Evolutionary conservation across 2,329 filamentous ascomycete genomes (phyloP).

Genomic region (Phoma sp.): DNA sequence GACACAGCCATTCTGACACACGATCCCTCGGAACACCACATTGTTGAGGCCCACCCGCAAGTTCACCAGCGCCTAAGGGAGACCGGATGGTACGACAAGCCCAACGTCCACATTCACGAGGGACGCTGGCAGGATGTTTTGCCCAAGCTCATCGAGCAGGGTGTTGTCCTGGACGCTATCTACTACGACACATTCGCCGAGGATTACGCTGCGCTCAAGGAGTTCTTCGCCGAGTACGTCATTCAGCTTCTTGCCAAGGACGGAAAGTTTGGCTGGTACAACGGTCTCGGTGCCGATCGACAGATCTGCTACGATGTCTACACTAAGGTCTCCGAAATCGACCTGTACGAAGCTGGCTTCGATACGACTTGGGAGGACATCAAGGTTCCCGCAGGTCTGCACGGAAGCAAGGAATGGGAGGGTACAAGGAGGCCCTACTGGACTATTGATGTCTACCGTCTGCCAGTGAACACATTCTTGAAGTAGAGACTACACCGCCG

Average conservation of each 20-base stretch:
- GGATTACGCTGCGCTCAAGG: conserved; percentile 45
- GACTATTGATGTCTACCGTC: conserved; percentile 46
- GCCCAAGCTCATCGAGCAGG: conserved; percentile 69
- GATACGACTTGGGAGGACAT: conserved; percentile 47
- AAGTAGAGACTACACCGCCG: conserved; percentile 21
- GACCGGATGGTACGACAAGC: conserved; percentile 70
- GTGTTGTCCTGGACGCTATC: conserved; percentile 76
- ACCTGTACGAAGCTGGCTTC: conserved; percentile 45
- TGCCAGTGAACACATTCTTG: conserved; percentile 46
- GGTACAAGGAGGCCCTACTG: conserved; percentile 46
- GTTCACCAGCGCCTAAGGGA: conserved; percentile 73
- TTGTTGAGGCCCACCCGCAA: conserved; percentile 82
- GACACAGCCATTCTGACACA: conserved; percentile 76
- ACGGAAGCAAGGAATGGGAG: conserved; percentile 45
- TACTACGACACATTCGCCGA: conserved; percentile 50
- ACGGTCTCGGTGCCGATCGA: conserved; percentile 46
- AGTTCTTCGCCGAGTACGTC: conserved; percentile 48
- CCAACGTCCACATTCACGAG: conserved; percentile 65
- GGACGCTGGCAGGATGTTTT: conserved; percentile 84
- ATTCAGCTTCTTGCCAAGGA: conserved; percentile 40
- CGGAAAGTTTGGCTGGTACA: conserved; percentile 48
- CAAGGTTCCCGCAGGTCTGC: conserved; percentile 38
- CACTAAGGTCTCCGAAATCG: conserved; percentile 48
- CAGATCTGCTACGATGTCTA: conserved; percentile 51
- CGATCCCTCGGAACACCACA: conserved; percentile 74